Percentiles rank a stretch among this genome's conserved stretches.
phyloP scores from a whole-genome alignment of 2,329 filamentous ascomycete species.

The Aspergillus pseudonomiae region DNA sequence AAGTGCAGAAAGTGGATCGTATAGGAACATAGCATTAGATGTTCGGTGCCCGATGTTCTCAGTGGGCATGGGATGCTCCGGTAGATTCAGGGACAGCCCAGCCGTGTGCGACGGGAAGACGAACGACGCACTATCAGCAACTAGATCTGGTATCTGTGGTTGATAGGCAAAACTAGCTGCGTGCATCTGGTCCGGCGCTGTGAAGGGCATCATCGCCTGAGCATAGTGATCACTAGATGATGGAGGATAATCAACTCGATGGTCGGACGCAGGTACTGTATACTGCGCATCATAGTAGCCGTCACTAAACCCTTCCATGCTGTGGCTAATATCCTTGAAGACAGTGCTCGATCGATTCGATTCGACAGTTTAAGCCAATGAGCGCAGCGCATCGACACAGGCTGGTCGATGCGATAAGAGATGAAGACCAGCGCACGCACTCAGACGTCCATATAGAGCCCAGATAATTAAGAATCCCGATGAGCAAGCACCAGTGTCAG shows the following conservation, averaged over 20 bases:
- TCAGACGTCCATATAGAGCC: background rate
- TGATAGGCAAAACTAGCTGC: slow-evolving; percentile 18
- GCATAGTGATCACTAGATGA: slow-evolving; percentile 14
- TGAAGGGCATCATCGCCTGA: slow-evolving; percentile 18
- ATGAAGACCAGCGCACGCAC: background rate
- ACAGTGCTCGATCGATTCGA: slow-evolving; percentile 24
- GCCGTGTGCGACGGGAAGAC: slow-evolving; percentile 23
- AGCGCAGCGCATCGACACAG: slow-evolving; percentile 16
- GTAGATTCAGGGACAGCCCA: slow-evolving; percentile 19
- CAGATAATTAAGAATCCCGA: background rate
- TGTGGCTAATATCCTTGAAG: slow-evolving; percentile 15
- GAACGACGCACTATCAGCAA: slow-evolving; percentile 10
- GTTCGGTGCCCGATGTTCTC: slow-evolving; percentile 22
- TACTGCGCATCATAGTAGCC: slow-evolving; percentile 22
- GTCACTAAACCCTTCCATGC: slow-evolving; percentile 20
- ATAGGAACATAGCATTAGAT: slow-evolving; percentile 30
- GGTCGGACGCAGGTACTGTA: slow-evolving; percentile 11
- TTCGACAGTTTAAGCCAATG: slow-evolving; percentile 18
- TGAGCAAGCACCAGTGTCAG: background rate
- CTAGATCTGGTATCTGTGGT: slow-evolving; percentile 13
- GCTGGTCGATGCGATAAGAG: background rate
- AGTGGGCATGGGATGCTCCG: background rate
- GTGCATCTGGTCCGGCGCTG: slow-evolving; percentile 15
- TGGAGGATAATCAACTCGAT: slow-evolving; percentile 7
- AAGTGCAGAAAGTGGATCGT: slow-evolving; percentile 25